These are phyloP conservation scores for Starmerella geochares DNA, from an alignment of 805 yeast species.

Conservation along the genomic window DNA sequence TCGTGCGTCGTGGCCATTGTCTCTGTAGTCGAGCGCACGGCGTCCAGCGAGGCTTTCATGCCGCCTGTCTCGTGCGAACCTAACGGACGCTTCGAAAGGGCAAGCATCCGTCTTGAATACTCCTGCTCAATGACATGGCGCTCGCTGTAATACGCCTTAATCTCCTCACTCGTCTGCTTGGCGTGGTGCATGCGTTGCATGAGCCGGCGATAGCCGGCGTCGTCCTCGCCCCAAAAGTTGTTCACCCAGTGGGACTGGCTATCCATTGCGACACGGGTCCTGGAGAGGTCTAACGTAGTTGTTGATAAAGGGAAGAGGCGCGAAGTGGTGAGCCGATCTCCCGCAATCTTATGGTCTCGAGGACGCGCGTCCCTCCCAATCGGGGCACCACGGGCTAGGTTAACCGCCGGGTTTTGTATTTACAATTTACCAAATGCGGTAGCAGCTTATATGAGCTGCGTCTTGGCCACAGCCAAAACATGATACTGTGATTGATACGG, in stretches of 20 bases:
- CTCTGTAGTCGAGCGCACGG: constrained; percentile 47
- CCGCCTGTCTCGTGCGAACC: constrained; percentile 55
- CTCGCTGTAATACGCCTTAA: constrained; percentile 44
- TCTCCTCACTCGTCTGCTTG: constrained; percentile 45
- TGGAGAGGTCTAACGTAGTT: no score
- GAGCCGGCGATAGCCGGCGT: constrained; percentile 47
- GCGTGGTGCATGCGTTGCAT: constrained; percentile 51
- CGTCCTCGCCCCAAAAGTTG: constrained; percentile 47
- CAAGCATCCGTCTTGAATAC: constrained; percentile 46
- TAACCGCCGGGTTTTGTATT: neutral
- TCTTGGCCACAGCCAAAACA: neutral
- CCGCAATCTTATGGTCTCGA: neutral
- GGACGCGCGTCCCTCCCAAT: constrained; percentile 4
- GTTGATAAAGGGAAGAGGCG: neutral
- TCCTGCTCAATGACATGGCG: constrained; percentile 59
- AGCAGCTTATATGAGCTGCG: neutral
- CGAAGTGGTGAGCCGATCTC: neutral
- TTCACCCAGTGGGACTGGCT: constrained; percentile 27
- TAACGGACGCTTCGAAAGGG: constrained; percentile 41
- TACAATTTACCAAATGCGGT: neutral
- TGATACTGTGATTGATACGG: neutral
- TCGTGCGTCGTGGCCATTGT: constrained; percentile 49
- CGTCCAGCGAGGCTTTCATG: constrained; percentile 49
- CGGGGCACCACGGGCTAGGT: neutral
- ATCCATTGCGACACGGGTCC: constrained; percentile 4